These are phyloP conservation scores for Brachypodium distachyon DNA, from an alignment of 202 grass and related monocot species.

Conservation along the genomic window DNA sequence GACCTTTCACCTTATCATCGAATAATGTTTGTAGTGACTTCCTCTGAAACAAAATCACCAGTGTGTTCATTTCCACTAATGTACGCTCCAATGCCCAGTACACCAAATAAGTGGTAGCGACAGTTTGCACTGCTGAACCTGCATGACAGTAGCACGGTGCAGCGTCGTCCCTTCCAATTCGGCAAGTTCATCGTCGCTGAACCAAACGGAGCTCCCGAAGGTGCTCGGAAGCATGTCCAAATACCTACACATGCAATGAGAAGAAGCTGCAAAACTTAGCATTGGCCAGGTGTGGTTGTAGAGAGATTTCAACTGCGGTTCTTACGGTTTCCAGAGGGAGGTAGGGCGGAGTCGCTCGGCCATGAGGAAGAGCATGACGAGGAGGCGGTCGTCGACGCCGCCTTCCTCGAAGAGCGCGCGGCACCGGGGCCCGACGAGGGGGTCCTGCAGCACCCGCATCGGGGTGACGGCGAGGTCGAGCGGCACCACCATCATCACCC, in stretches of 20 bases:
- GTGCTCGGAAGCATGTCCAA: conserved; percentile 77
- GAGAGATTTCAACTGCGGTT: neutral
- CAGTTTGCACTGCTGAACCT: conserved; percentile 18
- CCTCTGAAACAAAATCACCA: conserved; percentile 35
- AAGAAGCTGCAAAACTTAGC: neutral
- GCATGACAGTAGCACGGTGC: conserved; percentile 58
- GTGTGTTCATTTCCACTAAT: neutral
- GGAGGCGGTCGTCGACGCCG: conserved; percentile 65
- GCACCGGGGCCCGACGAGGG: conserved; percentile 52
- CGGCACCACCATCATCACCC: conserved; percentile 78
- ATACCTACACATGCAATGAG: conserved; percentile 33
- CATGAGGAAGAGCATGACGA: conserved; percentile 86
- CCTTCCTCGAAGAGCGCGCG: conserved; percentile 65
- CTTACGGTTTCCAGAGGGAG: conserved; percentile 94
- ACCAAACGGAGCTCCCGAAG: conserved; percentile 82
- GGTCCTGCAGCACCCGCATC: conserved; percentile 92
- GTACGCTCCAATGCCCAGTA: neutral
- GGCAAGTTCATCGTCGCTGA: conserved; percentile 53
- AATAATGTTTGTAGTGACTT: conserved; percentile 51
- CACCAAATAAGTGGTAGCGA: neutral
- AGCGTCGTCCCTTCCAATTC: conserved; percentile 83
- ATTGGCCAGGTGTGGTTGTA: neutral
- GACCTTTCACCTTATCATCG: conserved; percentile 59
- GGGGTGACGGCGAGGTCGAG: conserved; percentile 84
- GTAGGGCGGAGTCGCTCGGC: conserved; percentile 66